These are phyloP conservation scores for Aurantiochytrium sp. DNA, from an alignment of 108 stramenopile genomes.

Conservation along the genomic window DNA sequence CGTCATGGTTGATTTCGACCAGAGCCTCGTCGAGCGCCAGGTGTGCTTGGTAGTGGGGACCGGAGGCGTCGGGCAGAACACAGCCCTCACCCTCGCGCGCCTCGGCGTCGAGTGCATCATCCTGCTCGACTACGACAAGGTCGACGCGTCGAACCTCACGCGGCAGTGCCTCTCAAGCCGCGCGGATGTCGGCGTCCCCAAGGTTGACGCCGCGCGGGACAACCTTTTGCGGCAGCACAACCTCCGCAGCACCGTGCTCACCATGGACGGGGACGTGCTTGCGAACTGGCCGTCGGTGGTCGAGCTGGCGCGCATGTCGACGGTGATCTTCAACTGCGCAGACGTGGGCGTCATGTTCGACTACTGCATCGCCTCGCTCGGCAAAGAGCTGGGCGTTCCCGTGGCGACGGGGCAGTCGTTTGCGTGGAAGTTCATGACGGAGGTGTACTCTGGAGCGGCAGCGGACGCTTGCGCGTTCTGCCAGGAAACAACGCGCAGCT, in stretches of 20 bases:
- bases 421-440: conserved; percentile 28
- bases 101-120: conserved; percentile 20
- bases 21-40: neutral
- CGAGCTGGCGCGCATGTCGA: neutral
- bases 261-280: neutral
- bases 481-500: conserved; percentile 6
- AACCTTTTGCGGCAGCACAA: neutral
- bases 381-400: conserved; percentile 4
- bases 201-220: neutral
- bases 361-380: neutral
- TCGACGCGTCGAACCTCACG: conserved; percentile 7
- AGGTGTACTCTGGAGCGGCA: neutral
- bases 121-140: neutral
- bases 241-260: neutral
- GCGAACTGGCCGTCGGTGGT: neutral
- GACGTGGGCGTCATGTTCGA: conserved; percentile 25
- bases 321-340: conserved; percentile 11
- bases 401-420: neutral
- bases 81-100: neutral
- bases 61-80: neutral
- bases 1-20: conserved; percentile 22
- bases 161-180: conserved; percentile 12
- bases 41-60: neutral
- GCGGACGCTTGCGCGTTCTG: neutral
- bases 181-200: neutral